Evolutionary conservation across 805 yeast species (phyloP), one percentile per base, ranked within the genome.

Genomic region (Zygotorulaspora chibaensis): DNA sequence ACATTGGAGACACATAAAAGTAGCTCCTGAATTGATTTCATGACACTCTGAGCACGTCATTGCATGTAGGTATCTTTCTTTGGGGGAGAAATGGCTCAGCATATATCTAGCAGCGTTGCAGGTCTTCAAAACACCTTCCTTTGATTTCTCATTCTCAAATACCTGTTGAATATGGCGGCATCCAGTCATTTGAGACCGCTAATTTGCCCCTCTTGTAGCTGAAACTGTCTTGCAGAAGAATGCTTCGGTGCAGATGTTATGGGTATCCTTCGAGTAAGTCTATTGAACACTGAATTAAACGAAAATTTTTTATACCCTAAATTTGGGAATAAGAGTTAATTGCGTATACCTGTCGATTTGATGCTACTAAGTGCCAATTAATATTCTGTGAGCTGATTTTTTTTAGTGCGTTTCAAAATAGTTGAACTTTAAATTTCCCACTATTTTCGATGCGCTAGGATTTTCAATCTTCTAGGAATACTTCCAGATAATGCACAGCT

Each of bases 1-100:
- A 60, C 95, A 86, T 58, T 84, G 90, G 33, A 86, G 62, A 62
- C 95, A 86, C 73, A 84, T 76, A 56, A 74, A 81, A 18, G 66
- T 62, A 2, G 64, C 43, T n/a, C 68, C 68, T 8, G 57, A 48
- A 42, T 59, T 58, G 28, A 63, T 55, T 46, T 61, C 58, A 17
- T 55, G 48, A 48, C 68, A 64, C 18, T 55, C 58, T 15, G 56
- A 43, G 43, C 68, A 64, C 37, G 47, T 50, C 61, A 57, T 61
- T 1, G 61, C 53, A 23, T 55, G 45, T 12, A 54, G 30, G 15
- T 43, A 52, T 40, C 48, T 57, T 12, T 60, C 58, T 35, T 45
- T 50, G 8, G 42, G 37, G 7, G 51, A 40, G 8, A 61, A 50
- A 39, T 57, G 57, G 26, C 45, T 47, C 23, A 62, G 31, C 34